These are phyloP conservation scores for Perilla frutescens DNA, from an alignment of 257 asterid genomes.

Conservation along the genomic window DNA sequence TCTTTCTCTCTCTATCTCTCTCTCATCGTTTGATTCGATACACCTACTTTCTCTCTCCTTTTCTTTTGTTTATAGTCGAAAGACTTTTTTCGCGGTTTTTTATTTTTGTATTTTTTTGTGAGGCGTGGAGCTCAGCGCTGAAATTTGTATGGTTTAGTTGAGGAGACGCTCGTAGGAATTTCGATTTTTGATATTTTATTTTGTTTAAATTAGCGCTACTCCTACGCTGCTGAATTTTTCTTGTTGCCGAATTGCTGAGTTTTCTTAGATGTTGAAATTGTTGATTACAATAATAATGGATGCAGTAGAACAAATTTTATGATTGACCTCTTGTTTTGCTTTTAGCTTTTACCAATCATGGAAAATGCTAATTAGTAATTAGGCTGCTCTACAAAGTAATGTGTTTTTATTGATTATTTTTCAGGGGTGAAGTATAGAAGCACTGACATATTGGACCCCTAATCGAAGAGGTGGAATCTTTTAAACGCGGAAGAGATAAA, in stretches of 20 bases:
- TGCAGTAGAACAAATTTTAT: neutral
- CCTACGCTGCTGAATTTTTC: neutral
- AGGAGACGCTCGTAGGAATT: no score
- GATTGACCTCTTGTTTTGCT: neutral
- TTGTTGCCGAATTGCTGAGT: neutral
- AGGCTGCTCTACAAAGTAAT: neutral
- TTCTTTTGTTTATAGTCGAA: neutral
- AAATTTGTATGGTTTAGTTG: no score
- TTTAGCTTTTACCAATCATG: neutral
- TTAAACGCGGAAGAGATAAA: constrained; percentile 31
- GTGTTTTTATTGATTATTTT: neutral
- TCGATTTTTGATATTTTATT: neutral
- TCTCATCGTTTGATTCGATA: neutral
- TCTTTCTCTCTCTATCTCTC: neutral
- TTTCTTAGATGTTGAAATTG: neutral
- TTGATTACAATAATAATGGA: no score
- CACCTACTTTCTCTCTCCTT: neutral
- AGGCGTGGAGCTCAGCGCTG: neutral
- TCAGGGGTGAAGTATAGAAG: constrained; percentile 34
- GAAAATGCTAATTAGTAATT: neutral
- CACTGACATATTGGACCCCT: neutral
- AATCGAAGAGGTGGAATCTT: constrained; percentile 30
- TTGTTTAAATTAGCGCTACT: neutral
- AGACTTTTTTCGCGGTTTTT: neutral
- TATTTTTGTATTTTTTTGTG: neutral